Evolutionary conservation across 139 green algal species (phyloP), one percentile per base, ranked within the genome.

Genomic region (Chlorella sp.): DNA sequence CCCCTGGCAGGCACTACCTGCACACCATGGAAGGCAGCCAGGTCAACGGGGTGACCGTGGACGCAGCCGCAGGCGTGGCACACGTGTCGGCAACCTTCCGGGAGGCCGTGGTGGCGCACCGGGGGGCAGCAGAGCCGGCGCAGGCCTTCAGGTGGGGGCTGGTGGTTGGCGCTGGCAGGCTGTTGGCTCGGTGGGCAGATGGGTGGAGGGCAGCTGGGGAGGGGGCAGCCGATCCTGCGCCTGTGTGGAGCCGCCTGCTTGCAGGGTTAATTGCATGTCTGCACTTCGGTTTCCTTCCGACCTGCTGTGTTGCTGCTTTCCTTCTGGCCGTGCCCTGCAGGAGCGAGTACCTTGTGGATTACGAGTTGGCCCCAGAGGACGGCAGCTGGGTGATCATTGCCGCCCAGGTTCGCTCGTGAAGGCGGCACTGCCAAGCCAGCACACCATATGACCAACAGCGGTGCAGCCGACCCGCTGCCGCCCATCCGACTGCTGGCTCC

Each of bases 311-410:
- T 86, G 26, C 19, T 86, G 81, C 9, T 21, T 28, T 85, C 26
- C 18, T 36, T 71, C 15, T 24, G 24, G 34, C 71, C 36, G 22
- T 24, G 34, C 1, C 21, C 64, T 61, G 32, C 79, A 90, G 87
- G 79, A 90, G 79, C 64, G 84, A 90, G 75, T 92, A 93, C 76
- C 89, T 19, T 18, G 83, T 90, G 32, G 81, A 78, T 36, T 92
- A 92, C 39, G 83, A 87, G 26, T 37, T 90, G 18, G 80, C 37
- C 1, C 37, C 16, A 3, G 61, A 86, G 80, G 85, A 37, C 1
- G 75, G 53, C 68, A 32, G 9, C 42, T 92, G 89, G 89, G 73
- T 90, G 37, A 77, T 92, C 36, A 69, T 22, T 28, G 79, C 30
- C 11, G 73, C 89, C 42, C 22, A 28, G 9, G 83, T 92, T 24